A percentile compares a stretch with the other conserved stretches of the same genome.
Conservation (phyloP, 805 yeast genomes). For the Kodamaea fukazawae region DNA sequence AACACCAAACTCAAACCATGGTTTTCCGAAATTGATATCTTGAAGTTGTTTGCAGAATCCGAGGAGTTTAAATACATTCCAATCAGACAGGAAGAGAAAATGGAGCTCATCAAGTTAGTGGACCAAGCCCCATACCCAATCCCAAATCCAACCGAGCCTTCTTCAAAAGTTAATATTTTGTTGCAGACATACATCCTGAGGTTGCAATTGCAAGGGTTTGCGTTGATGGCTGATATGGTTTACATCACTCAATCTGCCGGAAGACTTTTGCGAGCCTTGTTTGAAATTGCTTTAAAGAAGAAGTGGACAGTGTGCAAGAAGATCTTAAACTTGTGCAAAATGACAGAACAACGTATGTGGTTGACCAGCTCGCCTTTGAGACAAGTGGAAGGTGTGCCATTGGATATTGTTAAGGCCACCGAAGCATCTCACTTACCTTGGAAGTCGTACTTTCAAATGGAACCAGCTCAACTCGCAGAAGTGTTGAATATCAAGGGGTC, state of each 20-base stretch:
- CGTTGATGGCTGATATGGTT: constrained; percentile 88
- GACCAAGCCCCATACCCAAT: constrained; percentile 86
- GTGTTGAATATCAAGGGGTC: constrained; percentile 70
- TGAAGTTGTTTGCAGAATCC: constrained; percentile 74
- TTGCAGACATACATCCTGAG: constrained; percentile 86
- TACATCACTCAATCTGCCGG: constrained; percentile 93
- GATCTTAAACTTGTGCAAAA: constrained; percentile 66
- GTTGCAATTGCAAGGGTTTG: constrained; percentile 78
- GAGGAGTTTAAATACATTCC: constrained; percentile 84
- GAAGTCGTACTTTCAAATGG: constrained; percentile 67
- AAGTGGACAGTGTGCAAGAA: constrained; percentile 69
- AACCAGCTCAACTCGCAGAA: constrained; percentile 76
- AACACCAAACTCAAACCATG: constrained; percentile 61
- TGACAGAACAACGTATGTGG: constrained; percentile 86
- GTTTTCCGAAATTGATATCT: constrained; percentile 66
- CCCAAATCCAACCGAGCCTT: constrained; percentile 65
- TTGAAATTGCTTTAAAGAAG: constrained; percentile 68
- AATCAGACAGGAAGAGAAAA: constrained; percentile 80
- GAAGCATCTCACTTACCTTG: constrained; percentile 85
- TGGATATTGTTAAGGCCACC: constrained; percentile 64
- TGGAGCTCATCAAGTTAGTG: constrained; percentile 65
- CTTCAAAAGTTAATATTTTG: constrained; percentile 75
- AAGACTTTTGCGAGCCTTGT: constrained; percentile 79
- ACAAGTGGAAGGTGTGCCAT: constrained; percentile 72
- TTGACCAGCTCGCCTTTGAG: constrained; percentile 78